Evolutionary conservation across 805 yeast genomes (phyloP), one percentile per base, ranked within the genome.

Genomic region (Metschnikowia similis): DNA sequence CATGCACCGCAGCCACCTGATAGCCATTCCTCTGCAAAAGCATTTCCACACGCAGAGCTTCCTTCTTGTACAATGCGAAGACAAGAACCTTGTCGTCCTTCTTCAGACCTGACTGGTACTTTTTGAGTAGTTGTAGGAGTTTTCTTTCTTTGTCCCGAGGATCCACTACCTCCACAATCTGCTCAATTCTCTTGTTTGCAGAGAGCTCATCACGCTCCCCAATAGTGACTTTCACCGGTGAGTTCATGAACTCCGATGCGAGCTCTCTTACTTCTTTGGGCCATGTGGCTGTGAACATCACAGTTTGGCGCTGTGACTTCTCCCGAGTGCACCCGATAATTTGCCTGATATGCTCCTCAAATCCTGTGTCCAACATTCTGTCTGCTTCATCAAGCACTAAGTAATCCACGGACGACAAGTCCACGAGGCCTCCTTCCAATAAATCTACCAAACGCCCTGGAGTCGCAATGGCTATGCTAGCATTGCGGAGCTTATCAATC

Each of bases 211-310:
- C 97, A 56, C 95, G 82, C 67, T 94, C 87, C 62, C 99, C 99
- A 64, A 94, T 87, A 39, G 94, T 84, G 38, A 94, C 87, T 68
- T 88, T 90, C 44, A 89, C 89, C n/a, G 97, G 96, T 29, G 67
- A 57, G 21, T 78, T 81, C 96, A 94, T 87, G 70, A 86, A 94
- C 6, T 86, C 80, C 16, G 83, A 65, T 8, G 99, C 99, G 55
- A 94, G 77, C 56, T 89, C 95, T 64, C 98, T 84, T 34, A 94
- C 98, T 71, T 92, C 96, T 61, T 87, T 88, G n/a, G 99, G 99
- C 99, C 99, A 94, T 1, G 99, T 94, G n/a, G 99, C 99, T 8
- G 99, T 92, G 71, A 94, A 94, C 98, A 94, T 94, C 56, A 94
- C 77, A 0, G 99, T 94, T 70, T 92, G 98, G 72, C 98, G 78